These are phyloP conservation scores for Entoloma clypeatum DNA, from an alignment of 1,284 basidiomycete species.

Conservation along the genomic window DNA sequence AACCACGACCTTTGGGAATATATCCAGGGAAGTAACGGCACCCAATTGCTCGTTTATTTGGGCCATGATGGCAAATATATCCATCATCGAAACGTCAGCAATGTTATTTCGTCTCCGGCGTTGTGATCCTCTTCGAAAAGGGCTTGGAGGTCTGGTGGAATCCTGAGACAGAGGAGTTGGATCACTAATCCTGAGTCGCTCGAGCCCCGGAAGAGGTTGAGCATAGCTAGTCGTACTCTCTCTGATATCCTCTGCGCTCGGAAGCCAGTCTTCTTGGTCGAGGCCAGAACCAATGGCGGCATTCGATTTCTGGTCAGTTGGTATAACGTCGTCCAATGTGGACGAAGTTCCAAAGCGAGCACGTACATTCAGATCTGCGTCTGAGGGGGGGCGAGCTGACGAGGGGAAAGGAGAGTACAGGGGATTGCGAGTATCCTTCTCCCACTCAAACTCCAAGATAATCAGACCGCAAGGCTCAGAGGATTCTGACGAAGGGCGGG, in stretches of 20 bases:
- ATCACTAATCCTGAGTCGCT: constrained; percentile 44
- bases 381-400: no score
- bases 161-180: constrained; percentile 12
- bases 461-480: constrained; percentile 34
- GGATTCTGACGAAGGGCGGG: constrained; percentile 29
- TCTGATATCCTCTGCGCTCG: constrained; percentile 58
- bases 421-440: constrained; percentile 71
- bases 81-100: constrained; percentile 64
- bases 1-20: constrained; percentile 75
- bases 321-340: no score
- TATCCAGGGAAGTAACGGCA: constrained; percentile 64
- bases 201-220: constrained; percentile 72
- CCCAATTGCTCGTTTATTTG: constrained; percentile 87
- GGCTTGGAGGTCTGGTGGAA: constrained; percentile 4
- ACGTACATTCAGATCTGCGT: neutral
- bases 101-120: constrained; percentile 20
- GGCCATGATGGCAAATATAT: constrained; percentile 76
- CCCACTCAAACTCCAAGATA: constrained; percentile 83
- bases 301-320: neutral
- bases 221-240: constrained; percentile 75
- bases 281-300: constrained; percentile 21
- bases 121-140: constrained; percentile 19
- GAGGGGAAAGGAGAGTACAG: constrained; percentile 48
- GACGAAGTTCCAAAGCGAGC: no score
- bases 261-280: constrained; percentile 43